A percentile compares a stretch with the other conserved stretches of the same genome.
Evolutionary conservation across 768 basidiomycete species (phyloP).

Genomic region (Amanita exitialis): DNA sequence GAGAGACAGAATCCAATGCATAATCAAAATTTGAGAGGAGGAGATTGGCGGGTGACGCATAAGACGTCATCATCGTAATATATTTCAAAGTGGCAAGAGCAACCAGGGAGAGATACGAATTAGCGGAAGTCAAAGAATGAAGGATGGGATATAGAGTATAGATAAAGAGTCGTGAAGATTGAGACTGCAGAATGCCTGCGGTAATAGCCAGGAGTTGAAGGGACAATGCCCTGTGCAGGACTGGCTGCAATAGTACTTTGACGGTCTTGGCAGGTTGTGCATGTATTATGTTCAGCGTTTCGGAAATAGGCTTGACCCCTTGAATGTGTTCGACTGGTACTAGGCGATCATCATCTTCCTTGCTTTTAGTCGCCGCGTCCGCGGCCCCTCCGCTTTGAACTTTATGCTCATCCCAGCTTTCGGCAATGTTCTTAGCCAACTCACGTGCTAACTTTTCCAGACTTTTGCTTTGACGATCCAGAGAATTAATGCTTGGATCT

Average conservation of each 20-base stretch:
- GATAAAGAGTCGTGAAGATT: conserved; percentile 67
- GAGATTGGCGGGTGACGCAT: conserved; percentile 83
- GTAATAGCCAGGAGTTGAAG: conserved; percentile 69
- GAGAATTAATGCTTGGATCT: conserved; percentile 15
- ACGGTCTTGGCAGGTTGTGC: conserved; percentile 18
- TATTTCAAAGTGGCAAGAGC: conserved; percentile 64
- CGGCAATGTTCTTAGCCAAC: conserved; percentile 52
- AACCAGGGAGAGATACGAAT: conserved; percentile 59
- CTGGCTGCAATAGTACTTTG: conserved; percentile 32
- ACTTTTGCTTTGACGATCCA: conserved; percentile 31
- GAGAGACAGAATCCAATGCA: conserved; percentile 82
- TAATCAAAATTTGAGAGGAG: conserved; percentile 96
- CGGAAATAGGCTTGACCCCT: conserved; percentile 55
- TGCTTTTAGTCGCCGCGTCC: conserved; percentile 7
- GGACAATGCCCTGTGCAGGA: conserved; percentile 60
- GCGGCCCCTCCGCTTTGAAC: conserved; percentile 15
- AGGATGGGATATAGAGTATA: conserved; percentile 80
- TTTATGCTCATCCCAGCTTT: conserved; percentile 56
- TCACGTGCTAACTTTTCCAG: conserved; percentile 57
- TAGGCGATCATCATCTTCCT: conserved; percentile 19
- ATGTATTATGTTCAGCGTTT: conserved; percentile 41
- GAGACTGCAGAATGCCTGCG: conserved; percentile 61
- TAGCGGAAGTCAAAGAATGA: conserved; percentile 71
- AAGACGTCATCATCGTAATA: conserved; percentile 67
- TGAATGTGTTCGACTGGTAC: conserved; percentile 47